Conservation (phyloP, 768 basidiomycete genomes). For the Serpula lacrymans region DNA sequence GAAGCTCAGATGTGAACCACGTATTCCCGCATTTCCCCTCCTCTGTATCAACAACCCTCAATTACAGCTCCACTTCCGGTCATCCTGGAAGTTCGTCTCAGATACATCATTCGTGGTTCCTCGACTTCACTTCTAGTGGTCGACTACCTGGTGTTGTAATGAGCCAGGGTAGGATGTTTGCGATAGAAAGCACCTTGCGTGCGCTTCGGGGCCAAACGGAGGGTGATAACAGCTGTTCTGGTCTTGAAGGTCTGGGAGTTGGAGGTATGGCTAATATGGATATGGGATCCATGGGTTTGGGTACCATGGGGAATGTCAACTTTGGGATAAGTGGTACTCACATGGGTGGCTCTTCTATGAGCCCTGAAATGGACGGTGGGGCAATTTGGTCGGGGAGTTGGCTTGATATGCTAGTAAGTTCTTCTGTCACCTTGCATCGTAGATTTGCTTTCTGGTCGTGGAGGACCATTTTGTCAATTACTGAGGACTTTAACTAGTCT, state of each 20-base stretch:
- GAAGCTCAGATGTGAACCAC: slow-evolving; percentile 47
- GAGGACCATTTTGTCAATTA: too few relatives aligned
- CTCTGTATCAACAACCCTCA: slow-evolving; percentile 21
- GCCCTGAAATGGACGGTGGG: too few relatives aligned
- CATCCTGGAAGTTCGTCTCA: slow-evolving; percentile 27
- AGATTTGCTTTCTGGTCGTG: too few relatives aligned
- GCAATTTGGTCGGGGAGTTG: slow-evolving; percentile 45
- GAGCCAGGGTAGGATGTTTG: slow-evolving; percentile 70
- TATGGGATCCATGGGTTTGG: too few relatives aligned
- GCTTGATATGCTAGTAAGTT: slow-evolving; percentile 62
- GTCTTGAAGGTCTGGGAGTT: too few relatives aligned
- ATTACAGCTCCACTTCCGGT: slow-evolving; percentile 2
- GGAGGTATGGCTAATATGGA: too few relatives aligned
- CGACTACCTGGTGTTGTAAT: slow-evolving; percentile 58
- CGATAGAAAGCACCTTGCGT: slow-evolving; percentile 65
- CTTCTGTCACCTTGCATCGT: too few relatives aligned
- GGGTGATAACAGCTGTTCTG: slow-evolving; percentile 41
- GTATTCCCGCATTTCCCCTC: slow-evolving; percentile 42
- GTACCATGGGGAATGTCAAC: too few relatives aligned
- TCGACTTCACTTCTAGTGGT: slow-evolving; percentile 66
- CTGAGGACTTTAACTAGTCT: too few relatives aligned
- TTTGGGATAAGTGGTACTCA: too few relatives aligned
- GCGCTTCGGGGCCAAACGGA: slow-evolving; percentile 42
- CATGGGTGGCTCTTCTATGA: too few relatives aligned
- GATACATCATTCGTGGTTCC: slow-evolving; percentile 49